A percentile compares a stretch with the other conserved stretches of the same genome.
Evolutionary conservation across 139 green algal species (phyloP).

Genomic region (Tetradesmus lagerheimii): DNA sequence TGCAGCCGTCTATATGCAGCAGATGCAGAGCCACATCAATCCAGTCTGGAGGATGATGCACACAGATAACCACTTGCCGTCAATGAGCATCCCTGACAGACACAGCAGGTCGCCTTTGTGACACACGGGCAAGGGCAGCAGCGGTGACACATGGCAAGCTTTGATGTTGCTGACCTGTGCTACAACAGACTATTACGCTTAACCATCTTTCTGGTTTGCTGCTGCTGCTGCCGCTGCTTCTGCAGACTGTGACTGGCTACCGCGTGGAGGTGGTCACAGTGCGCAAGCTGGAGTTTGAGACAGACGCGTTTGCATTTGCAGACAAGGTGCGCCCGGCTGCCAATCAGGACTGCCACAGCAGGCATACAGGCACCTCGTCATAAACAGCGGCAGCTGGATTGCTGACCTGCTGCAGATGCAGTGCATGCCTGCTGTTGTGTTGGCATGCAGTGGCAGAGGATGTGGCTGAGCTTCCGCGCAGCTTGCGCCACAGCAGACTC

Average conservation of each 20-base stretch:
- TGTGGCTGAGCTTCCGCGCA: background rate
- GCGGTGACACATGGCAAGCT: too few relatives aligned
- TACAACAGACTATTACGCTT: too few relatives aligned
- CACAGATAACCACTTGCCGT: too few relatives aligned
- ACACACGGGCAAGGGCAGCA: too few relatives aligned
- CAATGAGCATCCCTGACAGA: too few relatives aligned
- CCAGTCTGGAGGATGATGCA: too few relatives aligned
- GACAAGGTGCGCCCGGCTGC: constrained; percentile 82
- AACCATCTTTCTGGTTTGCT: too few relatives aligned
- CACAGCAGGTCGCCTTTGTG: too few relatives aligned
- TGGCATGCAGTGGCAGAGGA: too few relatives aligned
- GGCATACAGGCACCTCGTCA: background rate
- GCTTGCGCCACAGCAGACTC: too few relatives aligned
- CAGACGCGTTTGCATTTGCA: constrained; percentile 94
- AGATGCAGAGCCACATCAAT: background rate
- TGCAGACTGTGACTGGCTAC: constrained; percentile 85
- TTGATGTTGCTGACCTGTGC: too few relatives aligned
- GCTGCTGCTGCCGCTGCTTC: background rate
- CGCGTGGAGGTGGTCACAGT: constrained; percentile 92
- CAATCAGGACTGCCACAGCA: background rate
- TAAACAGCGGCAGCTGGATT: background rate
- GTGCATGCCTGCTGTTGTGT: background rate
- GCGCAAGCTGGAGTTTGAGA: constrained; percentile 96
- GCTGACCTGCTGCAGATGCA: background rate
- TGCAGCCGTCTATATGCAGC: too few relatives aligned